phyloP scores from a whole-genome alignment of 2,329 filamentous ascomycete species.

The Clonostachys byssicola region DNA sequence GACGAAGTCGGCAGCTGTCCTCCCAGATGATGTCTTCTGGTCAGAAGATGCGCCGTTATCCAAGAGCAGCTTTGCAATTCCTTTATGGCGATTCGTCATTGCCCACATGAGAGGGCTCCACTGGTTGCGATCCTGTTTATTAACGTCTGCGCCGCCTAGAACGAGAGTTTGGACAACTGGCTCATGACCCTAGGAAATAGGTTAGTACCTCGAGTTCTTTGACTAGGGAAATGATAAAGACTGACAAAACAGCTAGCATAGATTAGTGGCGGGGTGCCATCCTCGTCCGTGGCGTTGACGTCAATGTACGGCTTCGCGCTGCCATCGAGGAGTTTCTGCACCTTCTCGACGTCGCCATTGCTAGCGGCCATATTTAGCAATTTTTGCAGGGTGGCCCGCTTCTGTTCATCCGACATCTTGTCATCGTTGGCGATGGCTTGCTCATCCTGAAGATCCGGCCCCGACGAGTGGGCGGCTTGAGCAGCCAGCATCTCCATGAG shows the following conservation, averaged over 20 bases:
- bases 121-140: conserved; percentile 91
- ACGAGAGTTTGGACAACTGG: conserved; percentile 81
- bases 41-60: conserved; percentile 95
- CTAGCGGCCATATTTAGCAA: conserved; percentile 92
- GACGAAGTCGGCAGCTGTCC: conserved; percentile 94
- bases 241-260: conserved; percentile 96
- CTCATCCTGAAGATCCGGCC: conserved; percentile 70
- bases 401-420: conserved; percentile 70
- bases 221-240: conserved; percentile 3
- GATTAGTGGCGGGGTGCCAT: conserved; percentile 93
- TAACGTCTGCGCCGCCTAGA: conserved; percentile 80
- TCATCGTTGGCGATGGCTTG: conserved; percentile 73
- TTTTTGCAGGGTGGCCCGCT: conserved; percentile 78
- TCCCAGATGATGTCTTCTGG: conserved; percentile 87
- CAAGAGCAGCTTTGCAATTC: conserved; percentile 86
- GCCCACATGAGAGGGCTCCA: conserved; percentile 99
- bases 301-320: conserved; percentile 74
- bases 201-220: conserved; percentile 4
- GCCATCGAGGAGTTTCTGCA: conserved; percentile 71
- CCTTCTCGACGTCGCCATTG: conserved; percentile 84
- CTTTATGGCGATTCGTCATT: conserved; percentile 97
- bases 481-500: conserved; percentile 95
- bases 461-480: conserved; percentile 78
- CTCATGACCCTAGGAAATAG: conserved; percentile 67
- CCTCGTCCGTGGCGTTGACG: conserved; percentile 84